A percentile compares a stretch with the other conserved stretches of the same genome.
phyloP scores from a whole-genome alignment of 2,329 filamentous ascomycete genomes.

The Clarireedia paspali region DNA sequence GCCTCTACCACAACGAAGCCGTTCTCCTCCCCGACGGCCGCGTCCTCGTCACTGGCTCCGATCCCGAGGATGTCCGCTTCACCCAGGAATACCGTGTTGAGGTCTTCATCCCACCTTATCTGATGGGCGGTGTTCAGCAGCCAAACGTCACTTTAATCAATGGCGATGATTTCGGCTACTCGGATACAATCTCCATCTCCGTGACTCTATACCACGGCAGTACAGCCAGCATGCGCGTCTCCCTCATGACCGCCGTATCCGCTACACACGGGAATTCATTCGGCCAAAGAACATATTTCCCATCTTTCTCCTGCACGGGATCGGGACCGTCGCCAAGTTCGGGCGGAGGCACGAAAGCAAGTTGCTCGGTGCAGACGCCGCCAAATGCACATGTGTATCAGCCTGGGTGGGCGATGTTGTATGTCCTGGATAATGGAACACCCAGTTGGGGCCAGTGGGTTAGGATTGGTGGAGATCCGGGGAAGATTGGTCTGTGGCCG shows the following conservation, averaged over 20 bases:
- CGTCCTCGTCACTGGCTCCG: slow-evolving; percentile 46
- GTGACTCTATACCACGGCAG: background rate
- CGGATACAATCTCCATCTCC: background rate
- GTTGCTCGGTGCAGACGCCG: slow-evolving; percentile 36
- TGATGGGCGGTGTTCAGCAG: slow-evolving; percentile 41
- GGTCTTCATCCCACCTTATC: slow-evolving; percentile 56
- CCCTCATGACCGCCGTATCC: slow-evolving; percentile 5
- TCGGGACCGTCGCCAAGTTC: slow-evolving; percentile 28
- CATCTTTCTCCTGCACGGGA: slow-evolving; percentile 23
- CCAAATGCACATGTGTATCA: slow-evolving; percentile 48
- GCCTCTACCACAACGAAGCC: slow-evolving; percentile 58
- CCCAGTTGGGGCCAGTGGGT: slow-evolving; percentile 56
- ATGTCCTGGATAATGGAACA: slow-evolving; percentile 52
- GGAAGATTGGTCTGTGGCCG: slow-evolving; percentile 54
- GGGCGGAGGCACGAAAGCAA: slow-evolving; percentile 21
- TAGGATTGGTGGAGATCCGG: slow-evolving; percentile 58
- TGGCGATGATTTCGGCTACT: slow-evolving; percentile 6
- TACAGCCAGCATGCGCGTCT: background rate
- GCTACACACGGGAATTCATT: slow-evolving; percentile 55
- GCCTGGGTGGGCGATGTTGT: slow-evolving; percentile 58
- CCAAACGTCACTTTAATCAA: slow-evolving; percentile 44
- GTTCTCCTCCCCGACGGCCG: slow-evolving; percentile 55
- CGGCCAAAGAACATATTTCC: slow-evolving; percentile 59
- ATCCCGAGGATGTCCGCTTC: slow-evolving; percentile 31
- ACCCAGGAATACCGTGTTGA: slow-evolving; percentile 51